phyloP scores from a whole-genome alignment of 1,284 basidiomycete species.

The Gymnopus androsaceus region DNA sequence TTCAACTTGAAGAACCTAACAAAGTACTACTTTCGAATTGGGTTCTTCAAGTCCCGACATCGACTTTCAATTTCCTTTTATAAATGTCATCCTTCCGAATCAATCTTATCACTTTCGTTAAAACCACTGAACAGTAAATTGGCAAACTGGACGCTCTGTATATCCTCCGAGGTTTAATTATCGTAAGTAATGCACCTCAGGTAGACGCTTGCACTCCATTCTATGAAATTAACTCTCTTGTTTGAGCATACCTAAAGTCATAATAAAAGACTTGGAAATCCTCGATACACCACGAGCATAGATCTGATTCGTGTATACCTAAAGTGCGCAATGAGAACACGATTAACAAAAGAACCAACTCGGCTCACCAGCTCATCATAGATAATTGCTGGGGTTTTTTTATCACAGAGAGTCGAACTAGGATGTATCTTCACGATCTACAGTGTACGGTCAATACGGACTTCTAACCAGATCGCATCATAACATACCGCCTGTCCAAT shows the following conservation, averaged over 20 bases:
- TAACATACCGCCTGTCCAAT: constrained; percentile 73
- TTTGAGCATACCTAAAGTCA: constrained; percentile 24
- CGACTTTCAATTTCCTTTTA: too few relatives aligned
- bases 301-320: constrained; percentile 84
- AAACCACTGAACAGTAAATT: too few relatives aligned
- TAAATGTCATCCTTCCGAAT: too few relatives aligned
- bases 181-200: too few relatives aligned
- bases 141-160: too few relatives aligned
- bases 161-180: too few relatives aligned
- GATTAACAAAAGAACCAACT: neutral
- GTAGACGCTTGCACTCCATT: neutral
- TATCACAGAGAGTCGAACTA: constrained; percentile 75
- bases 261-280: constrained; percentile 54
- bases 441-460: constrained; percentile 5
- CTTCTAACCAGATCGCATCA: neutral
- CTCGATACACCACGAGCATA: constrained; percentile 88
- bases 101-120: too few relatives aligned
- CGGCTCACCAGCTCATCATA: constrained; percentile 86
- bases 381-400: constrained; percentile 81
- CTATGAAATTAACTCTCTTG: constrained; percentile 7
- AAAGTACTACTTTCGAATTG: too few relatives aligned
- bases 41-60: too few relatives aligned
- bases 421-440: constrained; percentile 90
- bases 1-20: too few relatives aligned
- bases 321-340: constrained; percentile 8